Base-by-base conservation (phyloP, 495 filamentous ascomycete species). In the Parmelia sp. region DNA sequence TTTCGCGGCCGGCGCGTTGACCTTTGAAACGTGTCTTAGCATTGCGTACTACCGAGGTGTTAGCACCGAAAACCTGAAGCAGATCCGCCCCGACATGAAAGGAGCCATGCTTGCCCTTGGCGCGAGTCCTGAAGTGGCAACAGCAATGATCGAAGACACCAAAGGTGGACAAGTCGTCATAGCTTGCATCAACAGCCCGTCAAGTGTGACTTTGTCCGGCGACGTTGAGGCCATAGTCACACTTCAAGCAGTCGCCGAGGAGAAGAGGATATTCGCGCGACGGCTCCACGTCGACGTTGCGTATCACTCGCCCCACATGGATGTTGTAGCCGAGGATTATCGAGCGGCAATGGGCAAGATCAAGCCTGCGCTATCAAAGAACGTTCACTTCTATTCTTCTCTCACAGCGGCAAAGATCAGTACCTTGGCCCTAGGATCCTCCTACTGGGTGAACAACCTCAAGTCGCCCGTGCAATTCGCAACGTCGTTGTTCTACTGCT, bases 1-100 rank as follows among this genome's bases (percentile, higher is more conserved):
- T 0, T 79, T 74, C 63, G 71, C 75, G 11, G 60, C 60, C 21
- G 69, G 69, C 10, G 58, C 57, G 19, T 15, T 72, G 17, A 59
- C 64, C 9, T 44, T 60, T 4, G 57, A 68, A 72, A 23, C 68
- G 66, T 25, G 71, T 71, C 0, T 78, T 65, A 63, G 70, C 4
- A 64, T 76, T 5, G 75, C 76, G 11, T 83, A 78, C 67, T 72
- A 69, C 71, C 71, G 67, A 73, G 75, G 65, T 29, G 62, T 58
- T 15, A 56, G 67, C 42, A 63, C 68, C 49, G 57, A 64, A 65
- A 47, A 51, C 19, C n/a, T 66, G 47, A 45, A 61, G 27, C 10
- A 63, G 14, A 25, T n/a, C 23, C 23, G 47, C n/a, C 15, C 55
- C 17, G 6, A 56, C 4, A 42, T 56, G 33, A 53, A 49, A 65